phyloP scores from a whole-genome alignment of 768 basidiomycete genomes.

The Psilocybe sp. region DNA sequence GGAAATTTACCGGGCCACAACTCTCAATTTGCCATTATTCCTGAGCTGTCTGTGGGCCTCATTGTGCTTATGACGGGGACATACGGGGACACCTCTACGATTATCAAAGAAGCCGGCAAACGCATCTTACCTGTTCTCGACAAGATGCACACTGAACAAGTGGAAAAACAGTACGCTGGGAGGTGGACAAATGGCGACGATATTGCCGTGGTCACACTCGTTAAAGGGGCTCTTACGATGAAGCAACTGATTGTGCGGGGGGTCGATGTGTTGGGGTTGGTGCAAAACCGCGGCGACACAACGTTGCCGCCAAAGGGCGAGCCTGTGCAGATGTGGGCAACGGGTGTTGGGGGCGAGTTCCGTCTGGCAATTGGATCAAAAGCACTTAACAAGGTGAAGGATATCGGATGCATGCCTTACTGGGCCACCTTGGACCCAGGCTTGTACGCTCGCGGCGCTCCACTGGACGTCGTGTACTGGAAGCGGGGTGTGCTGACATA shows the following conservation, averaged over 20 bases:
- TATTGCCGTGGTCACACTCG: conserved; percentile 25
- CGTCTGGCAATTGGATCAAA: conserved; percentile 28
- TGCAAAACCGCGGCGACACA: conserved; percentile 20
- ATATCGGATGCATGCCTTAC: conserved; percentile 31
- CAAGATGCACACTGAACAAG: conserved; percentile 23
- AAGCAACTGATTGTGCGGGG: conserved; percentile 30
- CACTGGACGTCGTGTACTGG: conserved; percentile 34
- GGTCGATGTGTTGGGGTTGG: conserved; percentile 29
- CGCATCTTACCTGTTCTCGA: conserved; percentile 34
- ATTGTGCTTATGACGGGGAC: conserved; percentile 38
- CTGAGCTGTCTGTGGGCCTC: conserved; percentile 38
- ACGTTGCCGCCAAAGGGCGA: background rate
- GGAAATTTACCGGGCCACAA: conserved; percentile 39
- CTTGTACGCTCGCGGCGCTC: conserved; percentile 26
- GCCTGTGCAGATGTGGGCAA: conserved; percentile 33
- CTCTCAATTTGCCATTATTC: conserved; percentile 35
- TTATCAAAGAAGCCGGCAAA: conserved; percentile 30
- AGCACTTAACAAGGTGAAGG: conserved; percentile 21
- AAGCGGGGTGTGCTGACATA: conserved; percentile 28
- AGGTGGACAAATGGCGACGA: conserved; percentile 29
- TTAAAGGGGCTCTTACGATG: conserved; percentile 28
- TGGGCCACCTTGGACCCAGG: conserved; percentile 30
- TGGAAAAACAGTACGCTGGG: conserved; percentile 27
- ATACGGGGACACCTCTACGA: conserved; percentile 24
- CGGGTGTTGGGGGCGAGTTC: conserved; percentile 35